Percentiles rank a stretch among this genome's conserved stretches.
phyloP scores from a whole-genome alignment of 192 early-diverging fungal species.

The Mortierella hygrophila region DNA sequence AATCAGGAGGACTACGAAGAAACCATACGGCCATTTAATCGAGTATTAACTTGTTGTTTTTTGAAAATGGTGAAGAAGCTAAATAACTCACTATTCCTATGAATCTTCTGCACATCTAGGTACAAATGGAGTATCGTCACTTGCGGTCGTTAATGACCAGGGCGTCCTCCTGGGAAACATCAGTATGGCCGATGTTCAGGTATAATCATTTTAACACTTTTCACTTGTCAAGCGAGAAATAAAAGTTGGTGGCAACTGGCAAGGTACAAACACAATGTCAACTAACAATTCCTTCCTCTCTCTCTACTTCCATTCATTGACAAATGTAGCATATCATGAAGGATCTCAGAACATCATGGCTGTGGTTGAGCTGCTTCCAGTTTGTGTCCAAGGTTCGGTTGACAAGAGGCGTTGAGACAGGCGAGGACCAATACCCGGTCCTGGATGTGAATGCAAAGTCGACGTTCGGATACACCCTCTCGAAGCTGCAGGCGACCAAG shows the following conservation, averaged over 20 bases:
- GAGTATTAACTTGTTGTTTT: too few species aligned
- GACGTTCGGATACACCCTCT: conserved; percentile 76
- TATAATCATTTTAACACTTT: conserved; percentile 2
- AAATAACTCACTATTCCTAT: background rate
- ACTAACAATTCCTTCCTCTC: background rate
- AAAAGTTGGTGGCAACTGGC: too few species aligned
- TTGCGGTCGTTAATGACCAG: conserved; percentile 67
- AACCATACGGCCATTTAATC: too few species aligned
- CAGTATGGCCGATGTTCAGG: conserved; percentile 78
- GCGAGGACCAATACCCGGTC: conserved; percentile 73
- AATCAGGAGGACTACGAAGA: too few species aligned
- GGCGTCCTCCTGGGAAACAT: conserved; percentile 73
- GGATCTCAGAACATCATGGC: conserved; percentile 47
- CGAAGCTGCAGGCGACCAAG: conserved; percentile 83
- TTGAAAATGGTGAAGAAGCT: background rate
- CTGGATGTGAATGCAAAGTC: conserved; percentile 80
- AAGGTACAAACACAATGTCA: background rate
- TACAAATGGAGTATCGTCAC: conserved; percentile 56
- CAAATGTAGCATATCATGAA: conserved; percentile 37
- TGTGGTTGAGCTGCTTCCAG: conserved; percentile 51
- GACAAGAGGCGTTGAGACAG: conserved; percentile 34
- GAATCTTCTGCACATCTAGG: conserved; percentile 4
- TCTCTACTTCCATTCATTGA: background rate
- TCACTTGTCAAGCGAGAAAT: too few species aligned
- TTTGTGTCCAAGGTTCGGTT: conserved; percentile 40